Evolutionary conservation across 2,329 filamentous ascomycete species (phyloP), one percentile per base, ranked within the genome.

Genomic region (Calonectria fujianensis): DNA sequence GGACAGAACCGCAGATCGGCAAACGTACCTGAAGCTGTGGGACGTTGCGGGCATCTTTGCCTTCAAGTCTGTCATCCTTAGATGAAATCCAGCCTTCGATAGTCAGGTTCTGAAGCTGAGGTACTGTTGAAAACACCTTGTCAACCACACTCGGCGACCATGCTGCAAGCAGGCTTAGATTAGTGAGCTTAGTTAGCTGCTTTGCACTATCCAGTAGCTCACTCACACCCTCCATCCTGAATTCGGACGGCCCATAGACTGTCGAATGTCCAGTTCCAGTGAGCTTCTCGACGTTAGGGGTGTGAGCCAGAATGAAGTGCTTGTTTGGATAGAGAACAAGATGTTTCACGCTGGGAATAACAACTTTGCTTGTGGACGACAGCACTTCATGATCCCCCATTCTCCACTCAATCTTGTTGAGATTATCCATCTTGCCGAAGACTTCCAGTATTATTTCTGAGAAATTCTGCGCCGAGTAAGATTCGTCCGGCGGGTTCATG

Each of bases 91-190:
- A 27, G n/a, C 57, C 57, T 16, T 41, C 4, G 11, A 63, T 41
- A 5, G 35, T 29, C n/a, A 63, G 37, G 4, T 41, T 41, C 7
- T 10, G 35, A 41, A 63, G 27, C 14, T 41, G 57, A 7, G 57
- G 57, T 4, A 27, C n/a, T 10, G 24, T 27, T 5, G 37, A 41
- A 41, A 39, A 27, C 4, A 63, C n/a, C 11, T n/a, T 27, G 8
- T 63, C 57, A 24, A 63, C 57, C 18, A 39, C 3, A 13, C 24
- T n/a, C 8, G 57, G 57, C 20, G 57, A 63, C 57, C 57, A 63
- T 35, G 8, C 8, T 41, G 37, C 24, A 6, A 39, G 3, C 24
- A 63, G 11, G 18, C 35, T 41, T 3, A 63, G 37, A 24, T 63
- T 13, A 14, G 20, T 29, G 37, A 63, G 57, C 57, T 63, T 63